Evolutionary conservation across 225 moss, liverwort and hornwort genomes (phyloP), one percentile per base, ranked within the genome.

Genomic region (Polytrichum formosum): DNA sequence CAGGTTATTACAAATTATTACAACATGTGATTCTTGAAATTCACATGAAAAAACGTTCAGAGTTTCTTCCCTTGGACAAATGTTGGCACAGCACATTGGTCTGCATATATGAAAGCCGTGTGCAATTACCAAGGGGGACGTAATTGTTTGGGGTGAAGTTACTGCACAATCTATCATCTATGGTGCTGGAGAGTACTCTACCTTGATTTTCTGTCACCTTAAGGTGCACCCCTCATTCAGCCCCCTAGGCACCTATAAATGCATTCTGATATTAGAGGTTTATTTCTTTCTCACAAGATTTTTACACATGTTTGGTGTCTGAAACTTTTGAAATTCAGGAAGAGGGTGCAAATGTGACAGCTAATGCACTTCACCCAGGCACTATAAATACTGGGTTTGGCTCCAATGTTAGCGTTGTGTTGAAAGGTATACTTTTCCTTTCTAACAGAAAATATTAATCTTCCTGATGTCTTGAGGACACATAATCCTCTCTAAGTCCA

Each of bases 301-400:
- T 56, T 21, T 21, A 19, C 18, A 56, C 59, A 20, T 59, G 59
- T 6, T 59, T 59, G 59, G 59, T 59, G 59, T 59, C 20, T 19
- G 20, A 56, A 56, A 18, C 20, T 56, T n/a, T 21, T 62, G 60
- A 7, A 62, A 7, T 79, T 61, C 75, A 86, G 86, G 83, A 80
- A 53, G 80, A 86, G 70, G 80, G 83, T 56, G 80, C 73, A 66
- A 80, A 83, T 54, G 78, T 86, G 73, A 86, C 86, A 9, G 80
- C 55, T 58, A 86, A 83, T 78, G 67, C 78, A 53, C 77, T 86
- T 60, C 86, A 86, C 73, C 83, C 86, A 60, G 86, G 86, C 35
- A 67, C 68, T 7, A 66, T 83, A 75, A 69, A 77, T 37, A 83
- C 83, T 46, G 71, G 71, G 17, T 78, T 86, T 2, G 83, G 86